Conservation (phyloP, 805 yeast species). For the Saccharomycopsis sp. region DNA sequence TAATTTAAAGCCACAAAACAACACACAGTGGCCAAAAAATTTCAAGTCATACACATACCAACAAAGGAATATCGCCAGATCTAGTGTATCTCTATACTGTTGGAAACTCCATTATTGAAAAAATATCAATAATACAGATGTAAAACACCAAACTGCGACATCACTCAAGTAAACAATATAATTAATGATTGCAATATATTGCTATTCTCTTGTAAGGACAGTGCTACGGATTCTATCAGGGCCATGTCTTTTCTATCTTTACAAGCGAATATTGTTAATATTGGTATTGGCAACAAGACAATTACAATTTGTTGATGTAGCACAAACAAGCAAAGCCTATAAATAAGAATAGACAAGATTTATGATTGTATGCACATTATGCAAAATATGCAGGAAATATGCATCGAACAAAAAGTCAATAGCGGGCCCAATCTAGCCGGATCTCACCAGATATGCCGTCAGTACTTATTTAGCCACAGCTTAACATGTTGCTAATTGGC, state of each 20-base stretch:
- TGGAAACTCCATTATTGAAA: not conserved
- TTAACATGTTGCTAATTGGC: not conserved
- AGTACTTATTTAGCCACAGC: not conserved
- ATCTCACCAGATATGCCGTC: not conserved
- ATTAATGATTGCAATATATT: not conserved
- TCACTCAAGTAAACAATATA: not conserved
- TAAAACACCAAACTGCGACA: not conserved
- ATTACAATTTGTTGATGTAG: no score
- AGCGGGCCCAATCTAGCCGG: not conserved
- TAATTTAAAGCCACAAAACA: not conserved
- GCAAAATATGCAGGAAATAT: not conserved
- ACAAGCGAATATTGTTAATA: no score
- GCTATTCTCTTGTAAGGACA: no score
- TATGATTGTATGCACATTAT: not conserved
- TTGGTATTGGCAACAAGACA: no score
- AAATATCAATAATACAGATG: no score
- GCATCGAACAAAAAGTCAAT: not conserved
- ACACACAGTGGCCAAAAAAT: no score
- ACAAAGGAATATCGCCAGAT: not conserved
- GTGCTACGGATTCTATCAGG: no score
- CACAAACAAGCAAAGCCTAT: not conserved
- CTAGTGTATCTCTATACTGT: not conserved
- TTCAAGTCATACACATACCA: not conserved
- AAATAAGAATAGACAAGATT: not conserved
- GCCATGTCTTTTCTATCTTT: no score